A percentile compares a stretch with the other conserved stretches of the same genome.
Conservation (phyloP, 2,329 filamentous ascomycete genomes). For the Diatrype stigma region DNA sequence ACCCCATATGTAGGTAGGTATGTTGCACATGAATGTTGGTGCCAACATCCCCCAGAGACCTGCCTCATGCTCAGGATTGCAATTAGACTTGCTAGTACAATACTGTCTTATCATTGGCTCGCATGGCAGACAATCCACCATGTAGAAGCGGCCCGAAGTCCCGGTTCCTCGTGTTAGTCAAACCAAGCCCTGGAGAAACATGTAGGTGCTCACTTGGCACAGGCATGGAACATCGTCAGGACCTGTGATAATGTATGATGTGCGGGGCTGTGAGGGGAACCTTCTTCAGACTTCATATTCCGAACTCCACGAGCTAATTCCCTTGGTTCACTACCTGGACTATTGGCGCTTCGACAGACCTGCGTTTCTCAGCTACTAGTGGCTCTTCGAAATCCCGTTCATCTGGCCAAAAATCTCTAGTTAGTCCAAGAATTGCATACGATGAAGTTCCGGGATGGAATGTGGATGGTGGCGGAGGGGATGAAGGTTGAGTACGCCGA, state of each 20-base stretch:
- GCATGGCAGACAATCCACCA: not conserved
- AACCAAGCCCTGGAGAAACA: not conserved
- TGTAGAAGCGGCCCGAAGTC: not conserved
- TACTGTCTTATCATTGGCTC: not conserved
- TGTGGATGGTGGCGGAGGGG: slow-evolving; percentile 62
- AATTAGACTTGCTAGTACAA: not conserved
- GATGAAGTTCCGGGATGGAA: slow-evolving; percentile 62
- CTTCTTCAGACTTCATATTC: not conserved
- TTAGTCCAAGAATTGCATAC: slow-evolving; percentile 9
- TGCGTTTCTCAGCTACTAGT: not conserved
- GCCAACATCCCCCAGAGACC: too few species aligned
- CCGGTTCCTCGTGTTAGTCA: not conserved
- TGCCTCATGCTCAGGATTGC: not conserved
- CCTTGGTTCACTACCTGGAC: not conserved
- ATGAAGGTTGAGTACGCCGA: slow-evolving; percentile 62
- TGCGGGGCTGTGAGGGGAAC: not conserved
- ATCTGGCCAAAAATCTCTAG: not conserved
- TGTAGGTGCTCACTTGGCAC: not conserved
- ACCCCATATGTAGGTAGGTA: too few species aligned
- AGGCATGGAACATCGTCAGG: not conserved
- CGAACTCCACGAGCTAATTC: not conserved
- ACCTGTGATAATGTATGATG: not conserved
- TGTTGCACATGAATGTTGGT: too few species aligned
- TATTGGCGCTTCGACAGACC: not conserved
- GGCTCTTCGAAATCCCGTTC: not conserved